These are phyloP conservation scores for Talaromyces adpressus DNA, from an alignment of 495 filamentous ascomycete genomes.

Conservation along the genomic window DNA sequence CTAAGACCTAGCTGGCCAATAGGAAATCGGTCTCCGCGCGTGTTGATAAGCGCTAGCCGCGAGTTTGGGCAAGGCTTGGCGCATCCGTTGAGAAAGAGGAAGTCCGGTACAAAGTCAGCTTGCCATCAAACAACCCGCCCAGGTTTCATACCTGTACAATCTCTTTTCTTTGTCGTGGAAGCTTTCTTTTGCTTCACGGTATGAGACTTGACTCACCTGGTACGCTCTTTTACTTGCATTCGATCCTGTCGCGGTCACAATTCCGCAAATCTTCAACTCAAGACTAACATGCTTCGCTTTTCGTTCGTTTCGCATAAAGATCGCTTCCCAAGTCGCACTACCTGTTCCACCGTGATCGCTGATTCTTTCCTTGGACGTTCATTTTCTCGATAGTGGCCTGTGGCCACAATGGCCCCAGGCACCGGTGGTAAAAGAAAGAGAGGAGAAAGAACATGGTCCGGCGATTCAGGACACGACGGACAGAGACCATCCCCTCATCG, in stretches of 20 bases:
- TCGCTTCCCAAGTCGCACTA: neutral
- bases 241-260: neutral
- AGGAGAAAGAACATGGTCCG: conserved; percentile 44
- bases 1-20: neutral
- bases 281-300: neutral
- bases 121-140: neutral
- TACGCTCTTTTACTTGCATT: conserved; percentile 1
- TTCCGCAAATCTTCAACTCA: neutral
- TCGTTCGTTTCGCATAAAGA: neutral
- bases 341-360: neutral
- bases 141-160: neutral
- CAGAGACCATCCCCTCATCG: conserved; percentile 58
- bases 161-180: neutral
- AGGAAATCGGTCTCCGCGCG: neutral
- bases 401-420: conserved; percentile 42
- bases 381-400: neutral
- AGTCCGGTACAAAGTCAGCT: neutral
- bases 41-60: neutral
- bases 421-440: conserved; percentile 53
- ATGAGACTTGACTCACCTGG: neutral
- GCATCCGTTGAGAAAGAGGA: neutral
- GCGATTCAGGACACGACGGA: conserved; percentile 44
- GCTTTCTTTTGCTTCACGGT: neutral
- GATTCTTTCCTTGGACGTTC: neutral
- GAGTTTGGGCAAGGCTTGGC: conserved; percentile 1